Conservation (phyloP, 2,329 filamentous ascomycete species). For the Colletotrichum liriopes region DNA sequence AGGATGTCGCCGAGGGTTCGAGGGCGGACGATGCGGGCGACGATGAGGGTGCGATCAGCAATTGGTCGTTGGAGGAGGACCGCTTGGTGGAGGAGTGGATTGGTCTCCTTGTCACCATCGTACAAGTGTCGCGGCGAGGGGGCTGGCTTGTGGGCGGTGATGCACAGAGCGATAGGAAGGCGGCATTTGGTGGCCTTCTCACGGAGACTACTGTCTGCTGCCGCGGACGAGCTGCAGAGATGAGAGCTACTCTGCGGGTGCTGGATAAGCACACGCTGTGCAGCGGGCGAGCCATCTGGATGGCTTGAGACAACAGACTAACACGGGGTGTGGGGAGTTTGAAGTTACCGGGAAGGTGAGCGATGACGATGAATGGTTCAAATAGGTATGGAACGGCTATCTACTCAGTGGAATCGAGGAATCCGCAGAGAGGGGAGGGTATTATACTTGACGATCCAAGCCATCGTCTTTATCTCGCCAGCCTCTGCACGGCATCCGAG, state of each 20-base stretch:
- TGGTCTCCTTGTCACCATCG: slow-evolving; percentile 43
- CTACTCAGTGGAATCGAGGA: background rate
- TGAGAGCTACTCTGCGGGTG: background rate
- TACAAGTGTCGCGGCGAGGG: background rate
- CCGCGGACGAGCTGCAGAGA: background rate
- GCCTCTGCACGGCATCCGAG: background rate
- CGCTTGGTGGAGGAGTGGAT: slow-evolving; percentile 49
- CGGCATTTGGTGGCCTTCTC: background rate
- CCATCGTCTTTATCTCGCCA: slow-evolving; percentile 1
- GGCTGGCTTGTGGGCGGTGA: background rate
- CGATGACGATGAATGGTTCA: background rate
- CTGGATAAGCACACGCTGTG: slow-evolving; percentile 12
- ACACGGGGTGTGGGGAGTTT: background rate
- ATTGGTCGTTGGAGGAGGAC: slow-evolving; percentile 44
- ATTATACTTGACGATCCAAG: slow-evolving; percentile 10
- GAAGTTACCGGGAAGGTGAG: background rate
- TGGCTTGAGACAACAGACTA: background rate
- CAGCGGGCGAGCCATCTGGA: slow-evolving; percentile 15
- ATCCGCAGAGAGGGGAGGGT: background rate
- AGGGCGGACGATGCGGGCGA: background rate
- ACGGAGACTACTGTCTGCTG: background rate
- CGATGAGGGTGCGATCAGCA: slow-evolving; percentile 24
- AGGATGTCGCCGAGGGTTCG: background rate
- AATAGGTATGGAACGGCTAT: background rate
- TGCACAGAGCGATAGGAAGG: background rate